Evolutionary conservation across 306 rosid genomes (phyloP).

Genomic region (Macrotyloma uniflorum): DNA sequence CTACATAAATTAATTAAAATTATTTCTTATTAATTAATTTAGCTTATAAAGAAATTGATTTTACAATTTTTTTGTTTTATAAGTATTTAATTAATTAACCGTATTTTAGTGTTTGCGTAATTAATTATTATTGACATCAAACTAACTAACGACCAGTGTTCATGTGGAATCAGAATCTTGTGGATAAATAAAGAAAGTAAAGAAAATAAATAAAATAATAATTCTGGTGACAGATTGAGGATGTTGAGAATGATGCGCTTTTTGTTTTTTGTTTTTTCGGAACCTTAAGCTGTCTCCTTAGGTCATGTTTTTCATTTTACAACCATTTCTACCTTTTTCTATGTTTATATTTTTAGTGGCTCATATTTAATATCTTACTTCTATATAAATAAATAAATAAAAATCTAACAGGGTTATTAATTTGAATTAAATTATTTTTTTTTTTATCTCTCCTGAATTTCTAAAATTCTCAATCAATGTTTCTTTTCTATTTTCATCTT

Average conservation of each 20-base stretch:
- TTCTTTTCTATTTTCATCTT: no score
- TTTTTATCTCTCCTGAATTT: not conserved
- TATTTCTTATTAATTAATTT: no score
- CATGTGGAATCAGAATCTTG: constrained; percentile 34
- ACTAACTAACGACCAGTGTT: constrained; percentile 20
- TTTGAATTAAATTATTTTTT: not conserved
- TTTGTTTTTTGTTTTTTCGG: not conserved
- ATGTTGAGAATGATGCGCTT: constrained; percentile 32
- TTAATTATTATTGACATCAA: not conserved
- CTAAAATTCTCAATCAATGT: no score
- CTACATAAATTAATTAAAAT: no score
- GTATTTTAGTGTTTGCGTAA: not conserved
- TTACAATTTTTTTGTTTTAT: no score
- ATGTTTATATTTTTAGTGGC: not conserved
- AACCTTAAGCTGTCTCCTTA: constrained; percentile 31
- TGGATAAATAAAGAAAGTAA: constrained; percentile 33
- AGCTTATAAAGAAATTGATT: no score
- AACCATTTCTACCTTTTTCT: not conserved
- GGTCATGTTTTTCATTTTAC: not conserved
- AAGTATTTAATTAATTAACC: no score
- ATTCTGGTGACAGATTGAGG: constrained; percentile 34
- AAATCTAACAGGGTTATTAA: not conserved
- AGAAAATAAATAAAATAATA: not conserved
- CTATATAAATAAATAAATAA: no score
- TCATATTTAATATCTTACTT: not conserved